phyloP scores from a whole-genome alignment of 257 asterid species.

The Solanum infundibuliforme region DNA sequence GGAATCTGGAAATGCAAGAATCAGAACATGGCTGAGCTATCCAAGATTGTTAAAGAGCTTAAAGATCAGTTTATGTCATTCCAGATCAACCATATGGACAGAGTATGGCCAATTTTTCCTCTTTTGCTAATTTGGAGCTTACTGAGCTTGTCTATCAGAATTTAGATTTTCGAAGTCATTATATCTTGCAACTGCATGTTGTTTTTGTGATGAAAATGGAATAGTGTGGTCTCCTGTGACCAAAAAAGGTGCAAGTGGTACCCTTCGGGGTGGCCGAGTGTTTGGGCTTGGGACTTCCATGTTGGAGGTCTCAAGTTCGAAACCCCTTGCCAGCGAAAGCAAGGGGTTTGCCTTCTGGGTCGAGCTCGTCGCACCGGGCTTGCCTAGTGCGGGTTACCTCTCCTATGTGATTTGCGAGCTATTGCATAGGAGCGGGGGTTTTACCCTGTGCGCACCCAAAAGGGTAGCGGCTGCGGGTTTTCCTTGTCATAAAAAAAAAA shows the following conservation, averaged over 20 bases:
- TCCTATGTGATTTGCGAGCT: too few relatives aligned
- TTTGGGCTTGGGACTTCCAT: too few relatives aligned
- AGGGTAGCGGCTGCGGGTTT: too few relatives aligned
- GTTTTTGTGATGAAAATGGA: not conserved
- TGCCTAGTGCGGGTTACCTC: too few relatives aligned
- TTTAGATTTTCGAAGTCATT: not conserved
- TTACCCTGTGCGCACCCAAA: too few relatives aligned
- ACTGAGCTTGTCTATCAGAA: not conserved
- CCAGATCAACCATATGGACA: conserved; percentile 64
- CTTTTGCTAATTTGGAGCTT: not conserved
- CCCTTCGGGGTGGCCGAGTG: too few relatives aligned
- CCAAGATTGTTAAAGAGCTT: conserved; percentile 82
- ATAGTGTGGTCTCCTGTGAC: not conserved
- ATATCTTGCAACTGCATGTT: not conserved
- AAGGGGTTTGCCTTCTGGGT: too few relatives aligned
- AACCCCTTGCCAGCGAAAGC: too few relatives aligned
- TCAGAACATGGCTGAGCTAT: conserved; percentile 85
- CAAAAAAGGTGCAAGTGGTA: not conserved
- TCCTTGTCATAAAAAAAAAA: too few relatives aligned
- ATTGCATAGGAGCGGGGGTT: too few relatives aligned
- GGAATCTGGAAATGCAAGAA: conserved; percentile 89
- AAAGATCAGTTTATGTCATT: conserved; percentile 76
- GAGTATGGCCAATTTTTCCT: conserved; percentile 38
- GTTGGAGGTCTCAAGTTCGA: too few relatives aligned
- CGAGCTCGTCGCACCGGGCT: too few relatives aligned